phyloP scores from a whole-genome alignment of 306 rosid genomes.

The Cucumis sativus region DNA sequence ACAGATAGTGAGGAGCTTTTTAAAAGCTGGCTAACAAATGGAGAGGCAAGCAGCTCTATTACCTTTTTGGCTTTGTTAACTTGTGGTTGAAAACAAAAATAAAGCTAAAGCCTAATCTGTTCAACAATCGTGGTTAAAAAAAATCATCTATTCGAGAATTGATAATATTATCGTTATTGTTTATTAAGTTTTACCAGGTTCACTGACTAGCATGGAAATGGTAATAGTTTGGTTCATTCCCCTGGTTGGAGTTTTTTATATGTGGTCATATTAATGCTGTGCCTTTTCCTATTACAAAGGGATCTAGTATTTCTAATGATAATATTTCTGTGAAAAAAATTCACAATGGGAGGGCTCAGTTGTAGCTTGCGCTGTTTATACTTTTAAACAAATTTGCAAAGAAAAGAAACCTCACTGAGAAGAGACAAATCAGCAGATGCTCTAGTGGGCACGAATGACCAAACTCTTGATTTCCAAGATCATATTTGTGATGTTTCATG shows the following conservation, averaged over 20 bases:
- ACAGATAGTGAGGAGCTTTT: conserved; percentile 87
- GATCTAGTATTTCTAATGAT: neutral
- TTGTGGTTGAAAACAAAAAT: neutral
- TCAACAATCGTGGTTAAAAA: neutral
- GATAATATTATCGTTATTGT: neutral
- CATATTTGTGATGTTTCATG: conserved; percentile 3
- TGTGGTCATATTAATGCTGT: neutral
- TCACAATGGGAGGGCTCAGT: neutral
- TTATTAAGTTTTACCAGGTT: neutral
- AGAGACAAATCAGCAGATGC: neutral
- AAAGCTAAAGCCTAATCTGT: neutral
- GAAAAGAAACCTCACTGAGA: neutral
- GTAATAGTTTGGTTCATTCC: neutral
- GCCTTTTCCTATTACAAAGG: neutral
- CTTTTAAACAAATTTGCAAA: neutral
- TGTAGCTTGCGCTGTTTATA: neutral
- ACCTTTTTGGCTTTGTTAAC: conserved; percentile 1
- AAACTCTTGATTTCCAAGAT: neutral
- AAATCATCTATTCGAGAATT: neutral
- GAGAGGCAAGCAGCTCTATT: conserved; percentile 66
- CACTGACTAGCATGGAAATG: neutral
- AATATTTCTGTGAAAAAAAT: neutral
- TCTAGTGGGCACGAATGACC: neutral
- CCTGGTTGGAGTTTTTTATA: neutral
- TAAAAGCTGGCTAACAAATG: conserved; percentile 88